A percentile compares a stretch with the other conserved stretches of the same genome.
These are phyloP conservation scores for Glycyrrhiza uralensis DNA, from an alignment of 306 rosid genomes.

Conservation along the genomic window DNA sequence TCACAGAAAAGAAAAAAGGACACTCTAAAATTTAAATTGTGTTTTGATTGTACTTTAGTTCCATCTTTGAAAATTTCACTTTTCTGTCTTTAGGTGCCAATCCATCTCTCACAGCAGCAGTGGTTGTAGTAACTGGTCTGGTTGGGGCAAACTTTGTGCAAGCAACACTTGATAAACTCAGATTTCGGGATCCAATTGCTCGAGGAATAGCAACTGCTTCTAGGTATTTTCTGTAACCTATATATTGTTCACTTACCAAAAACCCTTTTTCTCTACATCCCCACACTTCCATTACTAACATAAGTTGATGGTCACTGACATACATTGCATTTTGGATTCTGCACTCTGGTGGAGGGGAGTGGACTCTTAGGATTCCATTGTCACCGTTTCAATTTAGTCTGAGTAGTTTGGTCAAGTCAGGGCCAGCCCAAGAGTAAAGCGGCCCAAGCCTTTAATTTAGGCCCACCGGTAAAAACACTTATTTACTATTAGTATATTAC, in stretches of 20 bases:
- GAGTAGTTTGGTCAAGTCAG: no score
- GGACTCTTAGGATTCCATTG: neutral
- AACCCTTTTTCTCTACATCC: neutral
- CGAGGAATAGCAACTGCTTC: constrained; percentile 99
- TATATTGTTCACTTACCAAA: neutral
- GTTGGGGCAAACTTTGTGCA: constrained; percentile 96
- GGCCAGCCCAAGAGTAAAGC: no score
- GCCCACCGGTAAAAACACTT: no score
- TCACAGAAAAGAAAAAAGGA: neutral
- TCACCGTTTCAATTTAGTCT: neutral
- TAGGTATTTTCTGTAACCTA: constrained; percentile 46
- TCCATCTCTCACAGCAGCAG: constrained; percentile 89
- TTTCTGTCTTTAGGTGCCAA: constrained; percentile 62
- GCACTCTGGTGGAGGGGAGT: neutral
- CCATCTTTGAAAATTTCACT: constrained; percentile 11
- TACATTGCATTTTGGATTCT: neutral
- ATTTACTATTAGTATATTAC: no score
- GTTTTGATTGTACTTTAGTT: neutral
- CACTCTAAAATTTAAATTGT: neutral
- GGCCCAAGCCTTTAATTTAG: no score
- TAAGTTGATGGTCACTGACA: neutral
- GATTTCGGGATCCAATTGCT: constrained; percentile 86
- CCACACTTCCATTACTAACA: neutral
- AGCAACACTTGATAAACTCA: constrained; percentile 70
- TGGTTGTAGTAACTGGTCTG: constrained; percentile 86